Evolutionary conservation across 768 basidiomycete genomes (phyloP), one percentile per base, ranked within the genome.

Genomic region (Amanita rubescens): DNA sequence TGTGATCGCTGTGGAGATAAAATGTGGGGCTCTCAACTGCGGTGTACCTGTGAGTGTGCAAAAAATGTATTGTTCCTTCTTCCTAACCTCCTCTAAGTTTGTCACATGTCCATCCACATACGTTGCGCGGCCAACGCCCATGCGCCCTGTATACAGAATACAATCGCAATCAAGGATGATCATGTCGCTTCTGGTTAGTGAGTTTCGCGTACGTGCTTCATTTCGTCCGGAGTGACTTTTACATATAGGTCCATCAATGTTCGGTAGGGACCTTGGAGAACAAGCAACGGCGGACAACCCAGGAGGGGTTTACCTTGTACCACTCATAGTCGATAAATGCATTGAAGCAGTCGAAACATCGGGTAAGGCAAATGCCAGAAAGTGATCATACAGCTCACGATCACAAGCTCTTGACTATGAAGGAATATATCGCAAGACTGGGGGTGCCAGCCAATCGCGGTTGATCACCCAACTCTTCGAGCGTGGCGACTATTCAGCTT

Each of bases 1-100:
- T 99, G 96, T 64, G 96, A 98, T 62, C 87, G 94, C 51, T 99
- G 96, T 64, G 86, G 85, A 32, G 96, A 98, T 65, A 99, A 98
- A 75, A 84, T 98, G 84, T 99, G 94, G 94, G 95, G 95, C 6
- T 82, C 94, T n/a, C 93, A 94, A 64, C 75, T 90, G 50, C 85
- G 90, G 30, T 99, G 96, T 65, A 80, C 85, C 59, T 76, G 95
- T 93, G 64, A 65, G 91, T 75, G 9, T 38, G n/a, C n/a, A 27
- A 41, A 27, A 55, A 52, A 3, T 42, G 48, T 34, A 24, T 25
- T 17, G 5, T 19, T 15, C 49, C 12, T 6, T 38, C 33, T 39
- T 27, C 46, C n/a, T 49, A 14, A 45, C 57, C 14, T 35, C 55
- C 22, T 17, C 27, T 24, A 39, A 95, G 94, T 72, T 25, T 98